Evolutionary conservation across 2,329 filamentous ascomycete genomes (phyloP).

Genomic region (Colletotrichum ledebouriae): DNA sequence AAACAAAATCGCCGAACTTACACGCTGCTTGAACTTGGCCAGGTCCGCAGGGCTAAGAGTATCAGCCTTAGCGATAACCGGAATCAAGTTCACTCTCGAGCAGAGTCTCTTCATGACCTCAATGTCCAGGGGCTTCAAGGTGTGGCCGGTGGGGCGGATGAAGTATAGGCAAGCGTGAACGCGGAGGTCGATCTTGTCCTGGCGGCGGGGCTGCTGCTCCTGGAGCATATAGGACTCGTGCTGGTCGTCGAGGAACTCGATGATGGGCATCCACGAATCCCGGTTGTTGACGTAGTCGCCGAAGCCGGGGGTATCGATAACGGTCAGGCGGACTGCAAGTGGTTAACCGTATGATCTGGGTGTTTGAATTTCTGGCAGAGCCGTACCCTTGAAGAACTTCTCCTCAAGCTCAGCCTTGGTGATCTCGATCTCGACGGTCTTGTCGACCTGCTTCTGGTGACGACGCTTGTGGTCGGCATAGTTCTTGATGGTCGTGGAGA

Average conservation of each 20-base stretch:
- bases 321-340: slow-evolving; percentile 89
- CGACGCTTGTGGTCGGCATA: slow-evolving; percentile 99
- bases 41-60: slow-evolving; percentile 94
- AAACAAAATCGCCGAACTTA: slow-evolving; percentile 61
- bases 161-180: slow-evolving; percentile 99
- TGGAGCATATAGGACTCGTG: slow-evolving; percentile 99
- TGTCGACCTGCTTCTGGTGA: slow-evolving; percentile 99
- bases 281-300: slow-evolving; percentile 99
- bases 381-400: slow-evolving; percentile 99
- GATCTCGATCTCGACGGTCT: slow-evolving; percentile 99
- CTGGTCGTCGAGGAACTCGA: slow-evolving; percentile 99
- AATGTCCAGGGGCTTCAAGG: slow-evolving; percentile 97
- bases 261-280: slow-evolving; percentile 99
- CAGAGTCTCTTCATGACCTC: slow-evolving; percentile 99
- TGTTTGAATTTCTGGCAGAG: background rate
- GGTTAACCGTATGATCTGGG: slow-evolving; percentile 35
- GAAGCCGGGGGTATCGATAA: slow-evolving; percentile 98
- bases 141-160: slow-evolving; percentile 98
- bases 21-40: slow-evolving; percentile 93
- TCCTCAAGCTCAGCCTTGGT: slow-evolving; percentile 99
- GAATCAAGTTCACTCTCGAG: slow-evolving; percentile 97
- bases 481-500: slow-evolving; percentile 99
- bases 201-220: slow-evolving; percentile 97
- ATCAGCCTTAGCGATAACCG: slow-evolving; percentile 98
- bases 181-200: slow-evolving; percentile 99